Evolutionary conservation across 306 rosid genomes (phyloP).

Genomic region (Lablab purpureus): DNA sequence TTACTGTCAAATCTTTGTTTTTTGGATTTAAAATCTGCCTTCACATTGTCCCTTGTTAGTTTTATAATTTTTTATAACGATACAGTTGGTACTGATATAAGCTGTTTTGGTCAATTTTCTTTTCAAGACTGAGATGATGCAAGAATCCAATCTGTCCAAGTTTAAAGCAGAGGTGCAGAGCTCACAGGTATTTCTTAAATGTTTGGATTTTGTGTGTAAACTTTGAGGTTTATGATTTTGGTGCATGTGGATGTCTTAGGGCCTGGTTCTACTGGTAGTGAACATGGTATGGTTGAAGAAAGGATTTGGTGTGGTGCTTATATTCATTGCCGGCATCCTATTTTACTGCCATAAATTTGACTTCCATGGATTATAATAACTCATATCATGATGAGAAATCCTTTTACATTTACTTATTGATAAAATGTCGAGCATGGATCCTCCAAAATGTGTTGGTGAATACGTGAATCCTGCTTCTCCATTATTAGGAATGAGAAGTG

Average conservation of each 20-base stretch:
- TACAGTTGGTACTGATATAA: not conserved
- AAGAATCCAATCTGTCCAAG: constrained; percentile 83
- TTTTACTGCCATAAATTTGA: constrained; percentile 6
- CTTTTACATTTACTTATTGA: constrained; percentile 7
- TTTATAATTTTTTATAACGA: not conserved
- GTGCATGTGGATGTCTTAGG: not conserved
- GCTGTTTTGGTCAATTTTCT: constrained; percentile 19
- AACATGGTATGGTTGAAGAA: not conserved
- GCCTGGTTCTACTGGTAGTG: not conserved
- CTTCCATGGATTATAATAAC: not conserved
- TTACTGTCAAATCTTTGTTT: constrained; percentile 12
- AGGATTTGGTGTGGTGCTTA: not conserved
- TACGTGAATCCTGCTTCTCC: constrained; percentile 21
- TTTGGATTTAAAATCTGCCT: not conserved
- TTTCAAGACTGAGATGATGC: constrained; percentile 70
- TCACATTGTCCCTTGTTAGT: not conserved
- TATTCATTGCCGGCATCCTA: constrained; percentile 7
- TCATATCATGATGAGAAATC: not conserved
- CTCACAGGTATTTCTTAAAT: constrained; percentile 70
- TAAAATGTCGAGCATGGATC: not conserved
- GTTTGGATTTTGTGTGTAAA: not conserved
- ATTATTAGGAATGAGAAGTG: constrained; percentile 28
- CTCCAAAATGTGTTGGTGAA: not conserved
- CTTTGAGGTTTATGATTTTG: constrained; percentile 21
- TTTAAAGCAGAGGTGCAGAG: constrained; percentile 95